Conservation (phyloP, 2,329 filamentous ascomycete genomes). For the Diaporthe caulivora region DNA sequence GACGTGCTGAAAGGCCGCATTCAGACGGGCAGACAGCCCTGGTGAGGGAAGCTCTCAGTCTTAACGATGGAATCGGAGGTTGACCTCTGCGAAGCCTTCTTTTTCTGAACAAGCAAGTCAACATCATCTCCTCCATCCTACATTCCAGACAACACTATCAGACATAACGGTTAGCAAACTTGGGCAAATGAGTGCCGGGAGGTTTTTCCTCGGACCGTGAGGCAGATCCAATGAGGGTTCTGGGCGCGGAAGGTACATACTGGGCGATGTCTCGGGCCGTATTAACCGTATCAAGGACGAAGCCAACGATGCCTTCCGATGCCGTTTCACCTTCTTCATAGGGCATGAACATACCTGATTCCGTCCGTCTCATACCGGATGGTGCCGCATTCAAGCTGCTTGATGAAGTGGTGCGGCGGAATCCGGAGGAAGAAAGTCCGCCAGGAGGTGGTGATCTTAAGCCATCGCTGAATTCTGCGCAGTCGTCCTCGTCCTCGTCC, state of each 20-base stretch:
- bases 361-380: conserved; percentile 79
- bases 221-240: conserved; percentile 1
- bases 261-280: conserved; percentile 78
- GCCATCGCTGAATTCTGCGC: conserved; percentile 41
- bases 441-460: conserved; percentile 41
- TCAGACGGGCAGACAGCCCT: conserved; percentile 23
- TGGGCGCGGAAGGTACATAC: conserved; percentile 30
- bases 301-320: conserved; percentile 77
- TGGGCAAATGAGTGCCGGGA: neutral
- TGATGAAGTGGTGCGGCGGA: conserved; percentile 63
- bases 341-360: conserved; percentile 93
- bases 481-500: conserved; percentile 40
- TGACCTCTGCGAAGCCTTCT: conserved; percentile 37
- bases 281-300: conserved; percentile 84
- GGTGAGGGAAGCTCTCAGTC: conserved; percentile 25
- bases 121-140: conserved; percentile 70
- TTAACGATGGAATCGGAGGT: conserved; percentile 32
- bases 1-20: conserved; percentile 29
- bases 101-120: conserved; percentile 49
- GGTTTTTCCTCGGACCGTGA: neutral
- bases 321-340: conserved; percentile 79
- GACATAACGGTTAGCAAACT: neutral
- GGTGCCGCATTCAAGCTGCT: conserved; percentile 64
- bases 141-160: conserved; percentile 74
- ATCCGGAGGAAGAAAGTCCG: conserved; percentile 44